phyloP scores from a whole-genome alignment of 164 flowering plant species.

The Vitis labrusca region DNA sequence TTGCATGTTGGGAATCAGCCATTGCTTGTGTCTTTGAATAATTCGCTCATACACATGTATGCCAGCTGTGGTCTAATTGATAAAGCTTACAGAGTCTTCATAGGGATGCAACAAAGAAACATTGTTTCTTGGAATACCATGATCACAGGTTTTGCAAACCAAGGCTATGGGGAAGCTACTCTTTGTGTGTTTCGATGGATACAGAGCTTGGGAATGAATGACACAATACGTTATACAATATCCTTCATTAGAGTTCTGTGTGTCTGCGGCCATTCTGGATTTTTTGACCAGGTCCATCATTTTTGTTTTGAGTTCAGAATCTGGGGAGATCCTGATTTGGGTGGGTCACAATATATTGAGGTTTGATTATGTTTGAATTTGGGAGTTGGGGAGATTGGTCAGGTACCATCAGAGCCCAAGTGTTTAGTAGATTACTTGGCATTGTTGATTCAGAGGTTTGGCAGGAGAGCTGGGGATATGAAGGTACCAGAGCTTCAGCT shows the following conservation, averaged over 20 bases:
- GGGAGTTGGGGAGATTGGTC: slow-evolving; percentile 69
- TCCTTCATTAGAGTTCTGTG: slow-evolving; percentile 53
- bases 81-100: slow-evolving; percentile 41
- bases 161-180: slow-evolving; percentile 48
- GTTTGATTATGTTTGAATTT: slow-evolving; percentile 77
- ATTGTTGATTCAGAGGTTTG: slow-evolving; percentile 77
- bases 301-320: slow-evolving; percentile 12
- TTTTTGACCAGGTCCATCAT: slow-evolving; percentile 39
- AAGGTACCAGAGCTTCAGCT: slow-evolving; percentile 45
- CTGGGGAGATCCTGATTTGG: slow-evolving; percentile 68
- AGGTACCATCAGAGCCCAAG: slow-evolving; percentile 76
- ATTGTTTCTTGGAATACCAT: slow-evolving; percentile 54
- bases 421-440: slow-evolving; percentile 70
- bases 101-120: slow-evolving; percentile 34
- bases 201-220: slow-evolving; percentile 21
- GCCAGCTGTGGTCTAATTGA: slow-evolving; percentile 47
- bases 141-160: slow-evolving; percentile 50
- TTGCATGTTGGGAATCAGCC: slow-evolving; percentile 1
- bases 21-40: slow-evolving; percentile 28
- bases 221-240: slow-evolving; percentile 35
- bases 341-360: slow-evolving; percentile 93
- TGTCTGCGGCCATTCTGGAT: slow-evolving; percentile 60
- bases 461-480: slow-evolving; percentile 98
- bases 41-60: slow-evolving; percentile 63
- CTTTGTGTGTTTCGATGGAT: slow-evolving; percentile 33